A percentile compares a stretch with the other conserved stretches of the same genome.
Conservation (phyloP, 805 yeast species). For the Saturnispora bothae region DNA sequence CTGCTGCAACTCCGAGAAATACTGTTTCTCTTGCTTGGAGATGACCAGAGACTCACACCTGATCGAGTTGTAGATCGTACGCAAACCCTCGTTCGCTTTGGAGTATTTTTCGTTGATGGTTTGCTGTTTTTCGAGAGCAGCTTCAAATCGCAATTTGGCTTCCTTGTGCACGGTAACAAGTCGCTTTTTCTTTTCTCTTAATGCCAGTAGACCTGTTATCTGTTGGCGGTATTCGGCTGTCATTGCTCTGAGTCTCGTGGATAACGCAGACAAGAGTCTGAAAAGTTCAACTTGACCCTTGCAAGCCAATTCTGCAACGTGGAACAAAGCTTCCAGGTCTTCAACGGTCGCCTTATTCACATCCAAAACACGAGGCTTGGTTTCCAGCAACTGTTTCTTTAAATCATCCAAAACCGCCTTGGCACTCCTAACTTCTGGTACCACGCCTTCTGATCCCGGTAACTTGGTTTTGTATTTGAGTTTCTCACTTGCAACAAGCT, state of each 20-base stretch:
- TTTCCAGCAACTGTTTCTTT: constrained; percentile 6
- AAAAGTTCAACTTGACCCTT: constrained; percentile 16
- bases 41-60: constrained; percentile 12
- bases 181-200: constrained; percentile 11
- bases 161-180: background rate
- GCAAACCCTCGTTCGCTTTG: constrained; percentile 11
- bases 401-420: constrained; percentile 10
- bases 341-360: constrained; percentile 9
- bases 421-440: constrained; percentile 8
- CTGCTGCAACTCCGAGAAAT: constrained; percentile 18
- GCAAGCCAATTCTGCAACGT: constrained; percentile 12
- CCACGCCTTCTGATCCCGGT: background rate
- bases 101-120: constrained; percentile 12
- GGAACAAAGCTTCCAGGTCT: constrained; percentile 13
- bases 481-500: too few relatives aligned
- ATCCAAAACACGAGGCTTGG: constrained; percentile 8
- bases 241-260: constrained; percentile 14
- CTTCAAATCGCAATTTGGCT: background rate
- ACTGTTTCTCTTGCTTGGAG: constrained; percentile 20
- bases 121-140: constrained; percentile 21
- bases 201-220: constrained; percentile 14
- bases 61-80: constrained; percentile 2
- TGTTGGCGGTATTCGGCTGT: constrained; percentile 20
- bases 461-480: constrained; percentile 8
- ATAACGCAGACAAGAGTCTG: constrained; percentile 12